Percentiles rank a stretch among this genome's conserved stretches.
phyloP scores from a whole-genome alignment of 108 stramenopile species.

The Fistulifera pelliculosa region DNA sequence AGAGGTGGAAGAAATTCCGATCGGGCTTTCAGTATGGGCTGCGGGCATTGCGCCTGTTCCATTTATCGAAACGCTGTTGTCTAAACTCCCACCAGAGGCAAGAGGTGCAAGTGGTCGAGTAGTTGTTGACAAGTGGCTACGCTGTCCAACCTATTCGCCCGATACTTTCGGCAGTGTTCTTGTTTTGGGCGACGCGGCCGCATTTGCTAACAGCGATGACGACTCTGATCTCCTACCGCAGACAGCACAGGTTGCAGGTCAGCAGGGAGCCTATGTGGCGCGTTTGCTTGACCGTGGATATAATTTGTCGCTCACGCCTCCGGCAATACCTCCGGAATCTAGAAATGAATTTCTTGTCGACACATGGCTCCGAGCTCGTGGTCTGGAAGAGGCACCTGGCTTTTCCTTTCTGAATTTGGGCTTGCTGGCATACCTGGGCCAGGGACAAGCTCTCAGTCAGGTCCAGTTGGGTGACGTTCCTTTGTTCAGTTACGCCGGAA shows the following conservation, averaged over 20 bases:
- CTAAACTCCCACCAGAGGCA: conserved; percentile 34
- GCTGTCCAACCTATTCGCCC: conserved; percentile 25
- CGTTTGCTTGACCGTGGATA: conserved; percentile 55
- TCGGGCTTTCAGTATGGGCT: conserved; percentile 47
- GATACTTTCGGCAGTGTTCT: conserved; percentile 39
- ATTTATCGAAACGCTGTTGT: conserved; percentile 38
- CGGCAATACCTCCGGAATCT: conserved; percentile 10
- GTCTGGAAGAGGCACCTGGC: conserved; percentile 34
- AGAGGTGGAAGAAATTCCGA: conserved; percentile 28
- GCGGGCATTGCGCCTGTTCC: conserved; percentile 60
- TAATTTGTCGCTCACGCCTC: conserved; percentile 34
- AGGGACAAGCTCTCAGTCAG: conserved; percentile 65
- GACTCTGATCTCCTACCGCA: conserved; percentile 37
- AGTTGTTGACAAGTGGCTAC: conserved; percentile 54
- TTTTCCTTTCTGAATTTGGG: conserved; percentile 72
- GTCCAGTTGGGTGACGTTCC: conserved; percentile 57
- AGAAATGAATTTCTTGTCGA: conserved; percentile 4
- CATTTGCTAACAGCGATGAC: conserved; percentile 13
- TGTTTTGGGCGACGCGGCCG: conserved; percentile 63
- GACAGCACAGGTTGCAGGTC: conserved; percentile 77
- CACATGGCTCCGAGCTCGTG: conserved; percentile 39
- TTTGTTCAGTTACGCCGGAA: conserved; percentile 33
- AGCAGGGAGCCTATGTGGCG: conserved; percentile 68
- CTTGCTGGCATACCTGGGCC: conserved; percentile 63
- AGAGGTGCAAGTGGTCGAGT: conserved; percentile 33